Evolutionary conservation across 2,329 filamentous ascomycete genomes (phyloP), one percentile per base, ranked within the genome.

Genomic region (Aaosphaeria pasadenensis): DNA sequence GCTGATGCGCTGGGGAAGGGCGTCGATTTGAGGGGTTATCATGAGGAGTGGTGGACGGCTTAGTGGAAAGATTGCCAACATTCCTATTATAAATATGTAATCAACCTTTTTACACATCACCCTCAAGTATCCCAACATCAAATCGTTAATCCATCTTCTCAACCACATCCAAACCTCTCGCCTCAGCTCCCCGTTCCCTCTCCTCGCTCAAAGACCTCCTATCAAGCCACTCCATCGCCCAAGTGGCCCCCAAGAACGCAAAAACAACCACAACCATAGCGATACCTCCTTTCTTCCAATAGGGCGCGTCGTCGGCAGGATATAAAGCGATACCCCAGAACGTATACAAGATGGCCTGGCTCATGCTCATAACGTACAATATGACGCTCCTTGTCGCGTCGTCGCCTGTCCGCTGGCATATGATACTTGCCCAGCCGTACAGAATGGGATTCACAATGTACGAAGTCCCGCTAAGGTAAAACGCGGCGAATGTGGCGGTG

Each of bases 21-120:
- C 28, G 73, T 85, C 40, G 81, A 87, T 58, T 65, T 88, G 49
- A 74, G 76, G 51, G 74, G 78, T 32, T 65, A 86, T 51, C 79
- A 88, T 60, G 86, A 89, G 73, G 74, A 75, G 9, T 88, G 85
- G 85, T 87, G 17, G 17, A 24, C 17, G 17, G 17, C 17, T 24
- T 24, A 24, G 17, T 24, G 17, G 17, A 24, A 24, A 24, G 17
- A 3, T 24, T 24, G 17, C 2, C 17, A 24, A 24, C 3, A 24
- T 24, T 3, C 17, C 17, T 24, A 24, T 24, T 24, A 24, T 24
- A 24, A 24, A 24, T 24, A 24, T 24, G 17, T 3, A 24, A 24
- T 24, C 17, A 24, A 24, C 17, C 17, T 24, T 24, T 24, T 24
- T 24, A 24, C 17, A 24, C 17, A 2, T 3, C 17, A 24, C 2